A percentile compares a stretch with the other conserved stretches of the same genome.
Evolutionary conservation across 1,139 yeast species (phyloP).

Genomic region (Hemisphaericaspora subhashii): DNA sequence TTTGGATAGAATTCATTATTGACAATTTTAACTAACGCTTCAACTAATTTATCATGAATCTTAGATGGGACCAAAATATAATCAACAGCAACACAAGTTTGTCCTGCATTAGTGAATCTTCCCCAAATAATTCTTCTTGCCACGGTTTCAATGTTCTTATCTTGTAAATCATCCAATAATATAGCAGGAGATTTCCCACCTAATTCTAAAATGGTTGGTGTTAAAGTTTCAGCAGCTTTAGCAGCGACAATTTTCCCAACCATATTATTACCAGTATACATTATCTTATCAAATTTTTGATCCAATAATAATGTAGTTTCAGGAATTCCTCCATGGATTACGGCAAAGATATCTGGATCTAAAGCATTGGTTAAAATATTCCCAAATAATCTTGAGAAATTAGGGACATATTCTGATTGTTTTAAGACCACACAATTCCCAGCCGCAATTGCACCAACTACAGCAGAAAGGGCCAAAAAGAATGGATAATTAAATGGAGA

Average conservation of each 20-base stretch:
- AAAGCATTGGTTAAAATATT: constrained; percentile 53
- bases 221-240: constrained; percentile 80
- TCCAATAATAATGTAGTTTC: constrained; percentile 70
- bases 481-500: constrained; percentile 91
- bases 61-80: constrained; percentile 67
- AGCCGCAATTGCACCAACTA: constrained; percentile 81
- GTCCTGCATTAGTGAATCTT: constrained; percentile 80
- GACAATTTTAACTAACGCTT: constrained; percentile 42
- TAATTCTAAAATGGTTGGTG: constrained; percentile 80
- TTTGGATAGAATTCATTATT: constrained; percentile 43
- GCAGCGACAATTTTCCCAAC: constrained; percentile 79
- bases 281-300: constrained; percentile 74
- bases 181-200: constrained; percentile 94
- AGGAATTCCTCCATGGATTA: constrained; percentile 71
- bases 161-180: constrained; percentile 52
- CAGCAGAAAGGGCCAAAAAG: constrained; percentile 60
- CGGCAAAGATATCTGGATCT: constrained; percentile 56
- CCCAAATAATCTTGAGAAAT: constrained; percentile 56
- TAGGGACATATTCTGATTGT: constrained; percentile 75
- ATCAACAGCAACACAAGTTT: constrained; percentile 88
- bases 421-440: constrained; percentile 84
- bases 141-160: constrained; percentile 48
- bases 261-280: constrained; percentile 78
- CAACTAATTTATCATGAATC: constrained; percentile 54
- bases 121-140: constrained; percentile 78